A percentile compares a stretch with the other conserved stretches of the same genome.
Evolutionary conservation across 164 flowering plant species (phyloP).

Genomic region (Tetrastigma voinierianum): DNA sequence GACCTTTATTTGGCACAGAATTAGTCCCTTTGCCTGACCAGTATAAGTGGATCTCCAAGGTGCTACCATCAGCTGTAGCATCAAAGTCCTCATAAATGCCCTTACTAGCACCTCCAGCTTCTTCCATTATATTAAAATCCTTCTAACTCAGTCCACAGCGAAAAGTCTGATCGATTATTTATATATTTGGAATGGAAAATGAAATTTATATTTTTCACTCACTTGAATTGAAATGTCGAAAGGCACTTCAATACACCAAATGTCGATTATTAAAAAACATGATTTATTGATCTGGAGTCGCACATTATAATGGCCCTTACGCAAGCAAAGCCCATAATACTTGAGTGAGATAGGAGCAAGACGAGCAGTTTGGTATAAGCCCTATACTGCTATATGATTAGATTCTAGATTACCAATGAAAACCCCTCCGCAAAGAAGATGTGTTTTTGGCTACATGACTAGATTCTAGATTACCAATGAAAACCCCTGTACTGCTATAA

Average conservation of each 20-base stretch:
- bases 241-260: slow-evolving; percentile 48
- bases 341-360: slow-evolving; percentile 65
- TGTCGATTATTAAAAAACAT: slow-evolving; percentile 44
- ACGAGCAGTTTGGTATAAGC: slow-evolving; percentile 71
- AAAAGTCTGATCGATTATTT: background rate
- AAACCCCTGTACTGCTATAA: slow-evolving; percentile 54
- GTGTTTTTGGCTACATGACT: slow-evolving; percentile 21
- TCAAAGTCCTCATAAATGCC: slow-evolving; percentile 24
- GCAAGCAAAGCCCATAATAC: slow-evolving; percentile 79
- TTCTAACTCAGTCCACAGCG: slow-evolving; percentile 21
- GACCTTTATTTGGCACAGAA: slow-evolving; percentile 59
- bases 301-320: slow-evolving; percentile 66
- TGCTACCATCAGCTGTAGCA: slow-evolving; percentile 41
- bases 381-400: too few species aligned
- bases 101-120: slow-evolving; percentile 58
- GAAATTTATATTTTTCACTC: slow-evolving; percentile 8
- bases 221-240: slow-evolving; percentile 83
- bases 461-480: slow-evolving; percentile 19
- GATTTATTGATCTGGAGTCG: slow-evolving; percentile 79
- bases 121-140: slow-evolving; percentile 57
- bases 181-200: background rate
- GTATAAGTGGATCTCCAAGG: slow-evolving; percentile 72
- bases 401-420: slow-evolving; percentile 21
- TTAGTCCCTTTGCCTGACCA: slow-evolving; percentile 89
- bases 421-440: slow-evolving; percentile 18